These are phyloP conservation scores for Colletotrichum plurivorum DNA, from an alignment of 2,329 filamentous ascomycete species.

Conservation along the genomic window DNA sequence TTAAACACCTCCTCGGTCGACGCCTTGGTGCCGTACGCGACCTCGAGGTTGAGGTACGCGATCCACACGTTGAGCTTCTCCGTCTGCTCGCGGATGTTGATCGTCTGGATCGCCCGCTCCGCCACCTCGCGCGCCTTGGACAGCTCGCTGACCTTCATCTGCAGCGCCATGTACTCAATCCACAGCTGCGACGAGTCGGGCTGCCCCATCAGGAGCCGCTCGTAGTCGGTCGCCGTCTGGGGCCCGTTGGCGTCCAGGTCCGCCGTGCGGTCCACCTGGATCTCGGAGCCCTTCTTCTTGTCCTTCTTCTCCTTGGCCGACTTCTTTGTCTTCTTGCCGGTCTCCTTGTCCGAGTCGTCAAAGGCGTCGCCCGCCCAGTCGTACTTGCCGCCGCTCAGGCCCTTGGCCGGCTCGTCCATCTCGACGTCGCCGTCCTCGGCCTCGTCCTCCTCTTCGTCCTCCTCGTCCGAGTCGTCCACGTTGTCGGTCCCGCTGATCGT, in stretches of 20 bases:
- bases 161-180: constrained; percentile 99
- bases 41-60: constrained; percentile 93
- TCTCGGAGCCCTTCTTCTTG: constrained; percentile 81
- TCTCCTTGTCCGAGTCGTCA: constrained; percentile 69
- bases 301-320: constrained; percentile 56
- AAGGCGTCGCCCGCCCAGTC: constrained; percentile 86
- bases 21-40: constrained; percentile 88
- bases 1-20: constrained; percentile 89
- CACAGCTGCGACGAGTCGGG: constrained; percentile 94
- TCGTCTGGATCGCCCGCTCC: constrained; percentile 90
- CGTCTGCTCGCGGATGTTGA: constrained; percentile 89
- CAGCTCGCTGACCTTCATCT: constrained; percentile 91
- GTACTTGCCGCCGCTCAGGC: constrained; percentile 76
- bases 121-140: constrained; percentile 90
- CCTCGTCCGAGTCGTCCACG: constrained; percentile 48
- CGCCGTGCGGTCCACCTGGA: constrained; percentile 91
- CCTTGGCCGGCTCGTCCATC: constrained; percentile 53
- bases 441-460: constrained; percentile 56
- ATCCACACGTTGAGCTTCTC: constrained; percentile 98
- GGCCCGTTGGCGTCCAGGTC: constrained; percentile 91
- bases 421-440: constrained; percentile 59
- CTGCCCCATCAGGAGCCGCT: constrained; percentile 90
- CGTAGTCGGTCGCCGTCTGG: constrained; percentile 91
- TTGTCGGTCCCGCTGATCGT: constrained; percentile 61
- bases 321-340: constrained; percentile 46